Base-by-base conservation (phyloP, 257 asterid genomes). In the Solanum medicagineum region DNA sequence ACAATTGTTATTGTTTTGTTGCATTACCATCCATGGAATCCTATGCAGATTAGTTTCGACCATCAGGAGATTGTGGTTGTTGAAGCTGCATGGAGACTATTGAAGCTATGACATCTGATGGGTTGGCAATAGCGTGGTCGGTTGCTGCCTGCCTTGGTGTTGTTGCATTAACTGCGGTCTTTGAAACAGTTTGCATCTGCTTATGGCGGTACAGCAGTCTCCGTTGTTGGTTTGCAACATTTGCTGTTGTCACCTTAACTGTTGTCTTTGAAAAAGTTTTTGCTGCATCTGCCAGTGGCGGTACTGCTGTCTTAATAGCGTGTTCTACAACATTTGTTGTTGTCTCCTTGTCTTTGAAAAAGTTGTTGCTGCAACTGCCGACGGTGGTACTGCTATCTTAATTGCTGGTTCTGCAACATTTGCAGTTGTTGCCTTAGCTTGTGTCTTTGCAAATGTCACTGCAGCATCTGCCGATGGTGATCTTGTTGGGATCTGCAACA, bases 151-250 rank as follows among this genome's bases (percentile, higher is more conserved):
- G 55, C 87, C 87, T 89, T 93, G 94, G 62, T 73, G 91, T 57
- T 80, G 98, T 88, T 90, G 98, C 84, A 93, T 93, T 57, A 92
- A 32, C 85, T 93, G 98, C 88, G 92, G 98, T 24, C 86, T 87
- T 2, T 93, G 80, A 74, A 90, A 90, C 88, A 91, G 85, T 83
- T 65, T 87, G 94, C 69, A 87, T 90, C 66, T 89, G 89, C 77
- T 12, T 12, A 57, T 45, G 51, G 51, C 44, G 60, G 14, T 13
- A 20, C 75, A 42, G 60, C 55, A 22, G 75, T n/a, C 60, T 60
- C 19, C 44, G 8, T 60, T 81, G 85, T 36, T 57, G 85, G 85
- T 81, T 62, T 60, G 85, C 85, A 81, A 40, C 60, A 81, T 36
- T 36, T 36, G 42, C 42, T 36, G 42, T 36, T 36, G 42, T 36